A percentile compares a stretch with the other conserved stretches of the same genome.
Conservation (phyloP, 495 filamentous ascomycete genomes). For the Penicillium cinerascens region DNA sequence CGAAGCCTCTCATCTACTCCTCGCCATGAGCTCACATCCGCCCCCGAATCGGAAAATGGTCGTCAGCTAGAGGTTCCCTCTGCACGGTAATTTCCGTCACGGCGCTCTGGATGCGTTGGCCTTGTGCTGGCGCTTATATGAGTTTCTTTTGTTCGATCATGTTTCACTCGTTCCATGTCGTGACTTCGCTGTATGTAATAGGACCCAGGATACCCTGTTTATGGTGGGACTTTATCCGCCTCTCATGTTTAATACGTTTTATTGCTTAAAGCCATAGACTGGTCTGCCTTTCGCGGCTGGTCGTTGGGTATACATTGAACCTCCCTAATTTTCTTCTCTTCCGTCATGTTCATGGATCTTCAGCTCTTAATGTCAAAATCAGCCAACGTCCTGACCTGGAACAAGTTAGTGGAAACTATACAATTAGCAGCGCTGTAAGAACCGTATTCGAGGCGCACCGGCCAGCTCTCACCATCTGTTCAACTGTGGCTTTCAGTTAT, state of each 20-base stretch:
- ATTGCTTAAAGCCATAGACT: conserved; percentile 4
- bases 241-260: conserved; percentile 21
- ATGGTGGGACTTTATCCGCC: conserved; percentile 2
- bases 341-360: conserved; percentile 29
- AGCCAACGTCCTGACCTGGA: conserved; percentile 30
- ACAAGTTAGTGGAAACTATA: background rate
- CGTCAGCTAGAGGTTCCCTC: conserved; percentile 7
- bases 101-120: background rate
- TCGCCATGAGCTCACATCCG: conserved; percentile 21
- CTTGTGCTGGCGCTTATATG: conserved; percentile 10
- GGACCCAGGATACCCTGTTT: conserved; percentile 42
- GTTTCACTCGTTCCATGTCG: conserved; percentile 28
- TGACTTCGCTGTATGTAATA: conserved; percentile 40
- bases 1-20: conserved; percentile 35
- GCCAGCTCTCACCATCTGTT: too few species aligned
- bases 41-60: conserved; percentile 19
- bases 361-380: conserved; percentile 28
- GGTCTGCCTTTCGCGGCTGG: background rate
- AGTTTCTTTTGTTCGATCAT: conserved; percentile 23
- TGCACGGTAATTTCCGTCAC: conserved; percentile 6
- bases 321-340: conserved; percentile 3
- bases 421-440: background rate
- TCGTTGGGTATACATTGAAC: background rate
- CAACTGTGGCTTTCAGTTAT: too few species aligned
- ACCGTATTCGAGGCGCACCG: too few species aligned